phyloP scores from a whole-genome alignment of 1,284 basidiomycete species.

The Agaricales sp. region DNA sequence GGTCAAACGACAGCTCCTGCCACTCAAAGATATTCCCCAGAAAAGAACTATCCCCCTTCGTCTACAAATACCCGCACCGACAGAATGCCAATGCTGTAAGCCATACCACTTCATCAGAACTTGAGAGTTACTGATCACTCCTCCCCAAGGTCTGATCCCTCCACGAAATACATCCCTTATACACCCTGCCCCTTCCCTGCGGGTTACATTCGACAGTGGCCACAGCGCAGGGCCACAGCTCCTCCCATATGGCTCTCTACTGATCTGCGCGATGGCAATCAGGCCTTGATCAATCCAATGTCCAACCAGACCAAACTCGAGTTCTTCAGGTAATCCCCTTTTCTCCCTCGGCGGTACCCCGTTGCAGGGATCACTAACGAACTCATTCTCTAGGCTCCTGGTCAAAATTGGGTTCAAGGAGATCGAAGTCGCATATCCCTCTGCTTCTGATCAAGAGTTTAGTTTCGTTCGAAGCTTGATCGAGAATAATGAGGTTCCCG shows the following conservation, averaged over 20 bases:
- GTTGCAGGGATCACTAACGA: no score
- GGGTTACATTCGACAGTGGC: slow-evolving; percentile 69
- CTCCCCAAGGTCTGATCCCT: slow-evolving; percentile 57
- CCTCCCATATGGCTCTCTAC: slow-evolving; percentile 86
- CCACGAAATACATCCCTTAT: slow-evolving; percentile 69
- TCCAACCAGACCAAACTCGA: slow-evolving; percentile 70
- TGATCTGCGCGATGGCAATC: slow-evolving; percentile 87
- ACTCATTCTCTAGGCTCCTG: slow-evolving; percentile 26
- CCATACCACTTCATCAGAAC: slow-evolving; percentile 3
- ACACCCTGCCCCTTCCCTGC: slow-evolving; percentile 48
- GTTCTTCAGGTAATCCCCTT: slow-evolving; percentile 56
- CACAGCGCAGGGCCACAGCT: slow-evolving; percentile 53
- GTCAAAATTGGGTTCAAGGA: slow-evolving; percentile 85
- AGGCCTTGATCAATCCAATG: slow-evolving; percentile 85
- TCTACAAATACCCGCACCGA: not conserved
- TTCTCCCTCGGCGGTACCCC: not conserved
- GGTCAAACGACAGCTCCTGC: no score
- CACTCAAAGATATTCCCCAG: no score
- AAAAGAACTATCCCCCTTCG: no score
- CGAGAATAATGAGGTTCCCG: slow-evolving; percentile 62
- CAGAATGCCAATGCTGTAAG: slow-evolving; percentile 24
- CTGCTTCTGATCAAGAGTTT: slow-evolving; percentile 85
- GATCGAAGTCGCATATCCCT: slow-evolving; percentile 82
- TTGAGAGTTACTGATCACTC: not conserved
- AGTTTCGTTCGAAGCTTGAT: slow-evolving; percentile 74